Evolutionary conservation across 306 rosid species (phyloP).

Genomic region (Begonia loranthoides): DNA sequence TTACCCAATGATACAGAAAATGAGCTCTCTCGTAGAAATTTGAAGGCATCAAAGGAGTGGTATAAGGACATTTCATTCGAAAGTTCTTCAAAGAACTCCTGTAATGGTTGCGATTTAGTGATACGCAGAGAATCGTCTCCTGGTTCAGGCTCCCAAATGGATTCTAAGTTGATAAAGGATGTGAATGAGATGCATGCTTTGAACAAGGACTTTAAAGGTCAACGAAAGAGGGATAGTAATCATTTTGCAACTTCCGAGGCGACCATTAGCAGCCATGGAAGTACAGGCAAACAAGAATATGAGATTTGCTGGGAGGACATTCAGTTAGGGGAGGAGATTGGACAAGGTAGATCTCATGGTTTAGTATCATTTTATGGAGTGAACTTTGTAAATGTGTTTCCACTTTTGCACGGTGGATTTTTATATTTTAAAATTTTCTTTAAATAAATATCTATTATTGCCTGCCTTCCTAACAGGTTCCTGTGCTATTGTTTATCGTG

Average conservation of each 20-base stretch:
- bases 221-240: constrained; percentile 25
- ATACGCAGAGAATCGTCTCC: constrained; percentile 11
- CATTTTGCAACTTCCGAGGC: constrained; percentile 18
- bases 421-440: too few species aligned
- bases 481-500: constrained; percentile 53
- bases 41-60: constrained; percentile 8
- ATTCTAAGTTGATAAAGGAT: constrained; percentile 17
- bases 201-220: constrained; percentile 24
- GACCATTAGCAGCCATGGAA: constrained; percentile 18
- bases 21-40: constrained; percentile 9
- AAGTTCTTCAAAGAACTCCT: constrained; percentile 22
- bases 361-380: neutral
- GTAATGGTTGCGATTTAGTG: constrained; percentile 18
- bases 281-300: constrained; percentile 32
- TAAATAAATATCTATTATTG: neutral
- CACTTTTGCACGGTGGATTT: too few species aligned
- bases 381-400: too few species aligned
- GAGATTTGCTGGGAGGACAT: constrained; percentile 59
- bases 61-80: constrained; percentile 14
- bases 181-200: constrained; percentile 14
- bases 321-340: constrained; percentile 48
- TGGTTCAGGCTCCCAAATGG: constrained; percentile 10
- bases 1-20: too few species aligned
- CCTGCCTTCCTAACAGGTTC: constrained; percentile 35
- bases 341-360: constrained; percentile 36